Evolutionary conservation across 2,329 filamentous ascomycete genomes (phyloP), one percentile per base, ranked within the genome.

Genomic region (Colletotrichum melonis): DNA sequence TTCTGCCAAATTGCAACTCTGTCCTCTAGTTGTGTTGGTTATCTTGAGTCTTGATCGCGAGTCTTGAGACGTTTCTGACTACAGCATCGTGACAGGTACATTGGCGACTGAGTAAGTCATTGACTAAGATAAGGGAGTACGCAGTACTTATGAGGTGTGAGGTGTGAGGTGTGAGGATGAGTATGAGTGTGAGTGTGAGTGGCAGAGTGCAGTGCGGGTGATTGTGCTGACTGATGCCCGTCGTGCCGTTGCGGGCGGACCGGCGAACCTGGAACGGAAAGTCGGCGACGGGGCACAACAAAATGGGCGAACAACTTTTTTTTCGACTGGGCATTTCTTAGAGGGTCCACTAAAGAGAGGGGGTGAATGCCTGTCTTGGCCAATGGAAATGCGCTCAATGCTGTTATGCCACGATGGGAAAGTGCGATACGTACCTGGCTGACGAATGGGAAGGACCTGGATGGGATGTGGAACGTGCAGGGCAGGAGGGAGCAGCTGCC

Each of bases 311-410:
- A 24, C 26, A 24, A 24, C 56, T 60, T 69, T 65, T 65, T 69
- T 24, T 32, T 69, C 52, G 28, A 38, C 26, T 38, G 54, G 56
- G 68, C 63, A 71, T 62, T 71, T 35, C 38, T 66, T 22, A 38
- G 28, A 11, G 42, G 4, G 26, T 11, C 60, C 57, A 19, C 12
- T 55, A 4, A 6, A 14, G 7, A 14, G 32, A 26, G 38, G 63
- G 32, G 16, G 7, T 24, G 9, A 28, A 49, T 49, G 42, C 42
- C 22, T 26, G 7, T 12, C n/a, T 6, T 7, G 22, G 30, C 68
- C 68, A 71, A 71, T 71, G 14, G n/a, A 71, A 67, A 67, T 26
- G 19, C 55, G 35, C 68, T 62, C 56, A 67, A 49, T 67, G 67
- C 49, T 7, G 56, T 67, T 64, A 42, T 56, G 55, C 62, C 35